These are phyloP conservation scores for Lipomyces spencermartinsiae DNA, from an alignment of 805 yeast species.

Conservation along the genomic window DNA sequence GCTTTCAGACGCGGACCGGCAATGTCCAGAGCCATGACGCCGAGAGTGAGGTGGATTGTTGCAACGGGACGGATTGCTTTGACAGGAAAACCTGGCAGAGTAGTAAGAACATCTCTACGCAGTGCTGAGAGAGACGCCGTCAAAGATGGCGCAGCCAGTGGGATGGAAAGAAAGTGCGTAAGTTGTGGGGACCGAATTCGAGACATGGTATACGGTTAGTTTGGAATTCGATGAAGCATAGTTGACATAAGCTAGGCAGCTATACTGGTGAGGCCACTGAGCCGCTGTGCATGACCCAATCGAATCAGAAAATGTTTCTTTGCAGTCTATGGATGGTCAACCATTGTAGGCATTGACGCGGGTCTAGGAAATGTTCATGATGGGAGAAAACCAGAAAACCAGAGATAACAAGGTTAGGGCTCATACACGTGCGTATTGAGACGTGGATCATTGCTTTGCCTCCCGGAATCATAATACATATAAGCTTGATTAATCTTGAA, in stretches of 20 bases:
- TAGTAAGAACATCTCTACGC: background rate
- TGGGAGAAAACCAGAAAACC: too few species aligned
- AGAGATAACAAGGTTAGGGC: too few species aligned
- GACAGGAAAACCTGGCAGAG: slow-evolving; percentile 14
- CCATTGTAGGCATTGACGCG: background rate
- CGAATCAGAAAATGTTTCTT: too few species aligned
- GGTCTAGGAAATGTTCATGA: too few species aligned
- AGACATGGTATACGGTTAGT: background rate
- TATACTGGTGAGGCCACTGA: background rate
- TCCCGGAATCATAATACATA: too few species aligned
- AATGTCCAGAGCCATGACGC: slow-evolving; percentile 22
- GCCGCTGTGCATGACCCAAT: background rate
- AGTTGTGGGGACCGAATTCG: background rate
- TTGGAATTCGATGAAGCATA: background rate
- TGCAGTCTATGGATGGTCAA: background rate
- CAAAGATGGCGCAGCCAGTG: slow-evolving; percentile 15
- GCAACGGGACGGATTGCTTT: slow-evolving; percentile 21
- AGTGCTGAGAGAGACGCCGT: slow-evolving; percentile 11
- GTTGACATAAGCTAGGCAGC: background rate
- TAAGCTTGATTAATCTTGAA: too few species aligned
- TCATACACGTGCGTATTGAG: too few species aligned
- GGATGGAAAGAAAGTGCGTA: slow-evolving; percentile 31
- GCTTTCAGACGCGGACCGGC: slow-evolving; percentile 1
- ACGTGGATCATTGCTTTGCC: too few species aligned
- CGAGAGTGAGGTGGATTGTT: slow-evolving; percentile 31